A percentile compares a stretch with the other conserved stretches of the same genome.
Evolutionary conservation across 192 early-diverging fungal species (phyloP).

Genomic region (Fimicolochytrium jonesii): DNA sequence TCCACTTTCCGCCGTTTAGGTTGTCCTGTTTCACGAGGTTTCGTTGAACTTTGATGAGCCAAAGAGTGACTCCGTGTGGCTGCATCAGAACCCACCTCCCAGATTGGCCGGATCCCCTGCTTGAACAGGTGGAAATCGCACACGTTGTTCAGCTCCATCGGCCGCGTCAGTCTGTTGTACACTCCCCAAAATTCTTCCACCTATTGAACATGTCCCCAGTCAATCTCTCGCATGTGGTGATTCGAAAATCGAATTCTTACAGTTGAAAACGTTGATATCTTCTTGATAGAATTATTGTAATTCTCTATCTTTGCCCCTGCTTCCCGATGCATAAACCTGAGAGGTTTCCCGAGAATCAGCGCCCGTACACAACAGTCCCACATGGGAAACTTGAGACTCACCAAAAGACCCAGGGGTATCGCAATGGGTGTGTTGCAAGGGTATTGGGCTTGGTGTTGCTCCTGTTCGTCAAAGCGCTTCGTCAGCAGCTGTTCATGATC

Average conservation of each 20-base stretch:
- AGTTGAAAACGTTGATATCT: constrained; percentile 75
- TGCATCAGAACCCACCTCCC: no score
- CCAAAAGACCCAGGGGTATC: constrained; percentile 86
- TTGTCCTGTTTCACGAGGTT: constrained; percentile 61
- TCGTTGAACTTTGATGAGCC: no score
- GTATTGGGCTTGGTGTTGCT: background rate
- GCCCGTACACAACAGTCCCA: background rate
- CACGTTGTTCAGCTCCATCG: constrained; percentile 78
- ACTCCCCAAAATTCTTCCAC: constrained; percentile 96
- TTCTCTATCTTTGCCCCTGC: constrained; percentile 80
- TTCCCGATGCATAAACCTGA: constrained; percentile 81
- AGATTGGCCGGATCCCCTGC: constrained; percentile 85
- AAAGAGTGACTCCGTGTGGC: no score
- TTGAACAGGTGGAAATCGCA: constrained; percentile 94
- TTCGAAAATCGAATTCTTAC: constrained; percentile 32
- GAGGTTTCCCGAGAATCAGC: background rate
- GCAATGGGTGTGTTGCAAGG: constrained; percentile 61
- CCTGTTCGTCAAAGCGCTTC: background rate
- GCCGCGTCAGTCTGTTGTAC: constrained; percentile 72
- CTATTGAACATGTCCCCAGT: constrained; percentile 23
- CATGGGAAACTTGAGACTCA: background rate
- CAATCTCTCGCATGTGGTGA: background rate
- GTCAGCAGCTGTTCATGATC: background rate
- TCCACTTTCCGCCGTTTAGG: constrained; percentile 93
- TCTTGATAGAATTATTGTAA: constrained; percentile 85